Percentiles rank a stretch among this genome's conserved stretches.
phyloP scores from a whole-genome alignment of 768 basidiomycete species.

The Hygrocybe coccinea region DNA sequence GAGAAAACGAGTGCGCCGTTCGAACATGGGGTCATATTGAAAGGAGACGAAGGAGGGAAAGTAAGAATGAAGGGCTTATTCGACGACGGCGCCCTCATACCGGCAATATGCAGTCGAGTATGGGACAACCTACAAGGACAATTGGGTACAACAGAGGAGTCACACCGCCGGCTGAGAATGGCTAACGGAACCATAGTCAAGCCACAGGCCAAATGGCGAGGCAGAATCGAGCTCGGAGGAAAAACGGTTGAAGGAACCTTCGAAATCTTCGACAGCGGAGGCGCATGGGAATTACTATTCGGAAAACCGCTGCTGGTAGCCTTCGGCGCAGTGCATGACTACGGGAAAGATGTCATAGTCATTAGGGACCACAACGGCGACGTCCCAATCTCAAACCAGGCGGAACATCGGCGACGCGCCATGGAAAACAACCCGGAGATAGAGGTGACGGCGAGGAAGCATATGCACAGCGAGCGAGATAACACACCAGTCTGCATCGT shows the following conservation, averaged over 20 bases:
- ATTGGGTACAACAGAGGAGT: conserved; percentile 11
- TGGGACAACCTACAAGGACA: conserved; percentile 11
- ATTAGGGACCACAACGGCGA: conserved; percentile 17
- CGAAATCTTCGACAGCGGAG: too few species aligned
- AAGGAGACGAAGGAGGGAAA: background rate
- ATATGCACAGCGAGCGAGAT: too few species aligned
- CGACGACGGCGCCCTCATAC: conserved; percentile 23
- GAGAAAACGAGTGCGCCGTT: background rate
- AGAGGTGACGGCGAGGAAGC: too few species aligned
- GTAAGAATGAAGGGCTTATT: conserved; percentile 10
- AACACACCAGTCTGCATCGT: too few species aligned
- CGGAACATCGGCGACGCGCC: conserved; percentile 14
- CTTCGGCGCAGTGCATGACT: too few species aligned
- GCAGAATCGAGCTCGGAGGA: too few species aligned
- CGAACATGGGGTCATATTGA: background rate
- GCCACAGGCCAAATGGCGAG: too few species aligned
- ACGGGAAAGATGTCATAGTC: too few species aligned
- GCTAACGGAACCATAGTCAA: conserved; percentile 28
- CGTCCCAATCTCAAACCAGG: conserved; percentile 17
- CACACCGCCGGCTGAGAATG: conserved; percentile 25
- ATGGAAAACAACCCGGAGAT: too few species aligned
- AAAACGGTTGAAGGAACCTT: too few species aligned
- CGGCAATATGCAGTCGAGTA: conserved; percentile 13
- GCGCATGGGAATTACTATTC: too few species aligned
- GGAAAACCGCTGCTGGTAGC: too few species aligned